Conservation (phyloP, 208 protist genomes). For the Angomonas ambiguus region DNA sequence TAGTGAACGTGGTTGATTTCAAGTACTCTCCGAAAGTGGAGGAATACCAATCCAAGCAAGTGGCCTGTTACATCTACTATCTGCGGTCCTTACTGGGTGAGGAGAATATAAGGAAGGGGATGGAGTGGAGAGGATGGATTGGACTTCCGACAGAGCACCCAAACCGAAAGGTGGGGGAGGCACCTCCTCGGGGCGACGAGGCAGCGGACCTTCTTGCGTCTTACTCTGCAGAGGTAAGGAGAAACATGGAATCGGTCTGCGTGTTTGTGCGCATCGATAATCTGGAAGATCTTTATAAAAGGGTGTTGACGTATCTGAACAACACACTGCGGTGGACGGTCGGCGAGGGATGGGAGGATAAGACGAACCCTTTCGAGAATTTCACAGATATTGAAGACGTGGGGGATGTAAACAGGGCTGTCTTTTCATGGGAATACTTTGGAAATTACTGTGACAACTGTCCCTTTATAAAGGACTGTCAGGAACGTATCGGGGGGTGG, state of each 20-base stretch:
- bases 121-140: neutral
- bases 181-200: too few species aligned
- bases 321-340: neutral
- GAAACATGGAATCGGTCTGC: neutral
- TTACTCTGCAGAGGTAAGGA: neutral
- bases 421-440: neutral
- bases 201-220: neutral
- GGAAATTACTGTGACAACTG: neutral
- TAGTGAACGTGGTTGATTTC: conserved; percentile 15
- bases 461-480: neutral
- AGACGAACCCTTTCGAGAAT: neutral
- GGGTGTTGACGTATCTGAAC: neutral
- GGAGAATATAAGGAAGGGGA: neutral
- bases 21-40: conserved; percentile 13
- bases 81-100: neutral
- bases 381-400: neutral
- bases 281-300: neutral
- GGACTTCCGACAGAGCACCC: neutral
- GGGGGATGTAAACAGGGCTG: neutral
- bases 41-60: conserved; percentile 12
- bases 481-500: neutral
- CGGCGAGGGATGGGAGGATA: neutral
- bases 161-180: neutral
- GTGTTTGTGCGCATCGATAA: neutral
- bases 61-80: conserved; percentile 16